Conservation (phyloP, 106 monocot genomes). For the Xerophyta viscosa region DNA sequence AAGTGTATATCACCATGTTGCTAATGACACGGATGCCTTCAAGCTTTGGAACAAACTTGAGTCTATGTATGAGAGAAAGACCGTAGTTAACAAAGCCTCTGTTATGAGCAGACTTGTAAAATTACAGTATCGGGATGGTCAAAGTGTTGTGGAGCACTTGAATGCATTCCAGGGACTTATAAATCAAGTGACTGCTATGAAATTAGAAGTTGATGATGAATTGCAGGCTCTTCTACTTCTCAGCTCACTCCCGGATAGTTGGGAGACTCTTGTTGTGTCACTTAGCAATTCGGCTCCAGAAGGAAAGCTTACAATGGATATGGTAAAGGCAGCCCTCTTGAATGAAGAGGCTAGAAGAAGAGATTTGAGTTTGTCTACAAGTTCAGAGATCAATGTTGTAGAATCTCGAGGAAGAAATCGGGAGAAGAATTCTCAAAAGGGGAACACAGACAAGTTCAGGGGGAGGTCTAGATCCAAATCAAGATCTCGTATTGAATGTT, state of each 20-base stretch:
- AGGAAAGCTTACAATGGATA: background rate
- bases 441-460: background rate
- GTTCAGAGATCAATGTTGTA: too few species aligned
- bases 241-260: background rate
- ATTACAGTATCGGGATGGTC: background rate
- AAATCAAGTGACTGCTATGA: background rate
- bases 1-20: background rate
- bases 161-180: background rate
- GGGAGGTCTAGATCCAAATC: background rate
- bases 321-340: background rate
- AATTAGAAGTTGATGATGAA: background rate
- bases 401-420: too few species aligned
- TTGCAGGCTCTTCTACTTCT: background rate
- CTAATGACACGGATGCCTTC: background rate
- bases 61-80: background rate
- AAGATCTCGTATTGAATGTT: background rate
- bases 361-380: background rate
- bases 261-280: background rate
- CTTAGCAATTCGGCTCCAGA: conserved; percentile 1
- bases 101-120: background rate
- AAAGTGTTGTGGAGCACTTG: background rate
- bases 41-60: background rate
- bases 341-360: conserved; percentile 4
- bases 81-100: background rate
- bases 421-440: background rate